Evolutionary conservation across 2,329 filamentous ascomycete species (phyloP), one percentile per base, ranked within the genome.

Genomic region (Leptosphaerulina australis): DNA sequence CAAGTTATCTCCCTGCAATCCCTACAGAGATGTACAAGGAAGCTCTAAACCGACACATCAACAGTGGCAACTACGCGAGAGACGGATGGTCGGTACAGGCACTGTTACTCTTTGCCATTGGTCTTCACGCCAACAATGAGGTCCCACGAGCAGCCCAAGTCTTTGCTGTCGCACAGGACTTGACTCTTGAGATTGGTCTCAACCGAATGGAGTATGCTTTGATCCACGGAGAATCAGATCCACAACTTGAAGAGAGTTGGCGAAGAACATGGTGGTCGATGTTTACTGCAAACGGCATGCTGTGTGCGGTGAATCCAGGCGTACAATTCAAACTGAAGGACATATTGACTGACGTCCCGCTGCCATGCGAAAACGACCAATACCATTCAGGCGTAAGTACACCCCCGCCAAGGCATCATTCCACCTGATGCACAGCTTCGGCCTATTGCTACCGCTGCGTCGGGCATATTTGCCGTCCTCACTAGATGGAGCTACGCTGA

Each of bases 261-360:
- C 83, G 91, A 14, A 81, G 92, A 50, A 97, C 91, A 1, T 97
- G 91, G 91, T 97, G 92, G 92, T 91, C 83, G 62, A 64, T 90
- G 29, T 93, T 87, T 66, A 82, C 90, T n/a, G 82, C 90, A 11
- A 91, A 96, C 68, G 90, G 88, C 45, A 88, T 96, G 81, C 81
- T 95, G 59, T 89, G 90, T 4, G 90, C 89, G 3, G 85, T 96
- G 59, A 89, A 88, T 59, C 82, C 86, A 10, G 82, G 84, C 53
- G 87, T 88, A 31, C 87, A 83, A 46, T 89, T 90, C 69, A 72
- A 81, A n/a, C 78, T 90, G 18, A 88, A 84, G 58, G 84, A 87
- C 44, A 79, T 91, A 6, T 73, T 78, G 5, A 81, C 83, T 11
- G 85, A 90, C 60, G 88, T 91, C 2, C 82, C 81, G 2, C 78